Conservation (phyloP, 2,329 filamentous ascomycete species). For the Paradendryphiella salina region DNA sequence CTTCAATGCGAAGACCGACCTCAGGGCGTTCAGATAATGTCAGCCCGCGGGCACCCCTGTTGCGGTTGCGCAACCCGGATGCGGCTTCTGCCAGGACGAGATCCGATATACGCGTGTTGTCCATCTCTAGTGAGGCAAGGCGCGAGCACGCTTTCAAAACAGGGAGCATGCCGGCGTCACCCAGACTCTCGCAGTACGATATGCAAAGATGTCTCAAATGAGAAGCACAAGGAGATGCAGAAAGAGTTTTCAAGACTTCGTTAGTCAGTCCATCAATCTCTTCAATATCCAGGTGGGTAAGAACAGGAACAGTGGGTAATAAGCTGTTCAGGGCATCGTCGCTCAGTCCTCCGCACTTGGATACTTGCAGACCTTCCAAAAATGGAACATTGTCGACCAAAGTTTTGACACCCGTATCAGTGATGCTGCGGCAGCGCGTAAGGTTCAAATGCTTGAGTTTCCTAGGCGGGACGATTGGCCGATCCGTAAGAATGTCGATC, state of each 20-base stretch:
- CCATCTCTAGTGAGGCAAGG: slow-evolving; percentile 76
- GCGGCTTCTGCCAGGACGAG: slow-evolving; percentile 84
- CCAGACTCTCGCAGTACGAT: slow-evolving; percentile 84
- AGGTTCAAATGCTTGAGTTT: slow-evolving; percentile 83
- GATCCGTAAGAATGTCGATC: slow-evolving; percentile 77
- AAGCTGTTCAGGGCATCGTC: slow-evolving; percentile 73
- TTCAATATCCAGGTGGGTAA: slow-evolving; percentile 89
- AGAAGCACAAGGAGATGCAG: slow-evolving; percentile 73
- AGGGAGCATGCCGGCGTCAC: slow-evolving; percentile 81
- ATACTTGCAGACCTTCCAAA: slow-evolving; percentile 81
- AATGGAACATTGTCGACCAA: slow-evolving; percentile 76
- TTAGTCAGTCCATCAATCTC: slow-evolving; percentile 81
- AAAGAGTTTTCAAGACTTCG: slow-evolving; percentile 70
- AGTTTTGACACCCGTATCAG: slow-evolving; percentile 69
- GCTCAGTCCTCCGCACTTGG: slow-evolving; percentile 72
- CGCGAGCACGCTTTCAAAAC: slow-evolving; percentile 74
- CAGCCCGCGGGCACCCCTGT: slow-evolving; percentile 48
- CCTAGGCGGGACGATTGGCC: slow-evolving; percentile 74
- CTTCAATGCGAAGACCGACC: slow-evolving; percentile 72
- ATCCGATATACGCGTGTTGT: slow-evolving; percentile 91
- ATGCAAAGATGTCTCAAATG: slow-evolving; percentile 79
- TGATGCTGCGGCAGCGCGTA: slow-evolving; percentile 75
- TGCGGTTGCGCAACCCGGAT: slow-evolving; percentile 71
- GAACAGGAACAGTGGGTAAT: slow-evolving; percentile 71
- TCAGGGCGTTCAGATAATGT: slow-evolving; percentile 38